phyloP scores from a whole-genome alignment of 805 yeast genomes.

The Starmerella ratchasimensis region DNA sequence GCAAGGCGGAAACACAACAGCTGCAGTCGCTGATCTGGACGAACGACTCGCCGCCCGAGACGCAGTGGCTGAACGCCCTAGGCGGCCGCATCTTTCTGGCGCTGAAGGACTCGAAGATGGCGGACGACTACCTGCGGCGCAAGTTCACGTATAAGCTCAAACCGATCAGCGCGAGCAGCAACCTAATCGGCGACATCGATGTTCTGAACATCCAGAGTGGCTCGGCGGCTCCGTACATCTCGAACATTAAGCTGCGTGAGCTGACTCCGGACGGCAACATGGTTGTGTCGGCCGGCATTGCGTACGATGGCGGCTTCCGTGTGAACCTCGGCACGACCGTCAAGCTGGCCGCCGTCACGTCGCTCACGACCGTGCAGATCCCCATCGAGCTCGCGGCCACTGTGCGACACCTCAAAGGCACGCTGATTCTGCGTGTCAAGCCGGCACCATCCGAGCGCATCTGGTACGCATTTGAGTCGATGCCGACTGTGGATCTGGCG shows the following conservation, averaged over 20 bases:
- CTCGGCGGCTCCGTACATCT: constrained; percentile 61
- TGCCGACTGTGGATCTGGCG: constrained; percentile 60
- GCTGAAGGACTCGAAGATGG: constrained; percentile 53
- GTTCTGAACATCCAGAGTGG: constrained; percentile 67
- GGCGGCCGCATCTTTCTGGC: constrained; percentile 72
- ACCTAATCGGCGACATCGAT: constrained; percentile 69
- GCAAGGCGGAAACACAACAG: constrained; percentile 55
- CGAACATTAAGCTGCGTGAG: constrained; percentile 54
- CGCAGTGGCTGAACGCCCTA: constrained; percentile 84
- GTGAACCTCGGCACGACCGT: constrained; percentile 71
- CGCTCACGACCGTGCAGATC: constrained; percentile 61
- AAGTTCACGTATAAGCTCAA: constrained; percentile 59
- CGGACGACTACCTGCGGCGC: constrained; percentile 43
- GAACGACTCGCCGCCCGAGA: constrained; percentile 66
- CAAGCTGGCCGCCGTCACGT: constrained; percentile 57
- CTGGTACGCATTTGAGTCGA: constrained; percentile 77
- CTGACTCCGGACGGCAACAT: constrained; percentile 71
- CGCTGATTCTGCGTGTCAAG: constrained; percentile 52
- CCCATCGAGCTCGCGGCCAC: constrained; percentile 59
- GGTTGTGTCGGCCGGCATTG: constrained; percentile 44
- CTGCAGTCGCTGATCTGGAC: constrained; percentile 68
- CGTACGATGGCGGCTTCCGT: constrained; percentile 64
- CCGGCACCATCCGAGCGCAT: constrained; percentile 83
- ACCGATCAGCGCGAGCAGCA: constrained; percentile 58
- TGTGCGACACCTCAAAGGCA: constrained; percentile 58